Evolutionary conservation across 768 basidiomycete genomes (phyloP), one percentile per base, ranked within the genome.

Genomic region (Cytidiella melzeri): DNA sequence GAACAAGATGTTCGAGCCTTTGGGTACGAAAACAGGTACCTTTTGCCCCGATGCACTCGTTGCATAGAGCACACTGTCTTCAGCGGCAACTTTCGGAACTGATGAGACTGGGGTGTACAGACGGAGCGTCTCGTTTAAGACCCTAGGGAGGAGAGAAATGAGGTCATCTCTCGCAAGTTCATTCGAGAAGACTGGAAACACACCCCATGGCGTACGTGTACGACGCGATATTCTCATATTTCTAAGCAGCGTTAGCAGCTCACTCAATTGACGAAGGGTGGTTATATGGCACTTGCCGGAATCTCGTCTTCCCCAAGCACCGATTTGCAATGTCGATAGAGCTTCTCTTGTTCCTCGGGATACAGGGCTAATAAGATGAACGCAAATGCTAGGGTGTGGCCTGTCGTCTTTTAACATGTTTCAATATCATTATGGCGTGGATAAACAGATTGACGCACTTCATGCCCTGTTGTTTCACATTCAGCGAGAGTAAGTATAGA

Each of bases 311-410:
- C 56, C 4, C 58, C 55, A 11, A 65, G 43, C 18, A 65, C 57
- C 12, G 41, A 43, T 30, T 61, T 58, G 49, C 69, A 61, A 36
- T 68, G 60, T 20, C 65, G 57, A 51, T 66, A 67, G 13, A 72
- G 56, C 41, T 53, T 63, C 41, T 71, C 66, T 51, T 73, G 72
- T 30, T 68, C 64, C 2, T 70, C 68, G n/a, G 58, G 69, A 53
- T 73, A 59, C n/a, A 70, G 52, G 5, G 72, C 72, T 1, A 73
- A 63, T 34, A 69, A 52, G 9, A 51, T 68, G 45, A 72, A 55
- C 0, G 64, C 57, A 54, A 62, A 68, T 20, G 57, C 53, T 6
- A 69, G 54, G 5, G 68, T 62, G 50, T 68, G 64, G 2, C 65
- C 64, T 1, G 66, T 65, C 1, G 68, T 67, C 67, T 69, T 45